Percentiles rank a stretch among this genome's conserved stretches.
These are phyloP conservation scores for Talaromyces sp. DNA, from an alignment of 2,329 filamentous ascomycete species.

Conservation along the genomic window DNA sequence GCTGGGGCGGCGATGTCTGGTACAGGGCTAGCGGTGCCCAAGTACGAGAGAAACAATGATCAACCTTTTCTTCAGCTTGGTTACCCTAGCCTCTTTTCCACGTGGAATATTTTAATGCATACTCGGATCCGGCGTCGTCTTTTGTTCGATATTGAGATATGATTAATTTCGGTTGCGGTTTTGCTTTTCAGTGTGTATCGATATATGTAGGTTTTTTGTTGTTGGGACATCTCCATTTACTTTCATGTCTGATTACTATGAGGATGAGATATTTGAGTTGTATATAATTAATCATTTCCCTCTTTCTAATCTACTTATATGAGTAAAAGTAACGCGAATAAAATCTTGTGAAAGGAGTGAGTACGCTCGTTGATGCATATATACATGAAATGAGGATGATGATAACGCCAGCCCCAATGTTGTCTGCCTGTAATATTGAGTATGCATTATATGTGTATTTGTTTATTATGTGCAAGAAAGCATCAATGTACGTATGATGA, in stretches of 20 bases:
- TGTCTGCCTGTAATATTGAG: not conserved
- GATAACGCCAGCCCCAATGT: slow-evolving; percentile 1
- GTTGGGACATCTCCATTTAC: not conserved
- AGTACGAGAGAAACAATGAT: slow-evolving; percentile 34
- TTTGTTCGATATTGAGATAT: slow-evolving; percentile 18
- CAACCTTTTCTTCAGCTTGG: not conserved
- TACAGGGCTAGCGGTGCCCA: slow-evolving; percentile 78
- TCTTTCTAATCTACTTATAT: too few species aligned
- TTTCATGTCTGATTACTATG: not conserved
- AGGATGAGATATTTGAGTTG: not conserved
- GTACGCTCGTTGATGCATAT: slow-evolving; percentile 1
- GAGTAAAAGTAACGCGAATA: not conserved
- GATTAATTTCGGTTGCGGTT: not conserved
- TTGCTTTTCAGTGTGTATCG: not conserved
- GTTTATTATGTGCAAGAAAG: slow-evolving; percentile 15
- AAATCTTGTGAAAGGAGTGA: not conserved
- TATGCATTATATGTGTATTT: not conserved
- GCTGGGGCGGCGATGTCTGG: slow-evolving; percentile 94
- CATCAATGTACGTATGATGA: not conserved
- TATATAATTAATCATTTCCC: not conserved
- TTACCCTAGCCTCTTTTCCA: not conserved
- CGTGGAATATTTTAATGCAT: not conserved
- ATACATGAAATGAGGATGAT: slow-evolving; percentile 1
- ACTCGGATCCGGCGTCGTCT: not conserved
- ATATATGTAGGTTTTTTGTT: not conserved